These are phyloP conservation scores for Plasmodium fragile DNA, from an alignment of 169 alveolate genomes.

Conservation along the genomic window DNA sequence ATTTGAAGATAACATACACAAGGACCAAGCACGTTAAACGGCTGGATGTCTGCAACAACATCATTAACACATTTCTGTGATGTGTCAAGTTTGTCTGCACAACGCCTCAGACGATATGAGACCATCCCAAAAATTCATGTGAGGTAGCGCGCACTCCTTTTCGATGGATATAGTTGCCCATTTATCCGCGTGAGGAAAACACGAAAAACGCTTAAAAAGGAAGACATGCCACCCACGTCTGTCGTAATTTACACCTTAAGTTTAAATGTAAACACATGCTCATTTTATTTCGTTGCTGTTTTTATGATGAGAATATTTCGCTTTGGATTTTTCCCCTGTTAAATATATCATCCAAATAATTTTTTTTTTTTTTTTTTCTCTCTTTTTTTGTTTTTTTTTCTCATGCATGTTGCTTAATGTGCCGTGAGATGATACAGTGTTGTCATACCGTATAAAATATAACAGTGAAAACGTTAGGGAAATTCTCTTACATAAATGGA, in stretches of 20 bases:
- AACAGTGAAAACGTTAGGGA: not conserved
- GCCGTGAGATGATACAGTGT: not conserved
- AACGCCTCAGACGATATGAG: not conserved
- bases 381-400: not conserved
- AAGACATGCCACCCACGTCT: not conserved
- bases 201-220: not conserved
- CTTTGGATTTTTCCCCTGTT: not conserved
- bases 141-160: not conserved
- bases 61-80: constrained; percentile 32
- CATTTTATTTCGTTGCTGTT: not conserved
- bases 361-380: not conserved
- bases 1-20: constrained; percentile 21
- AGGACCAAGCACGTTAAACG: constrained; percentile 58
- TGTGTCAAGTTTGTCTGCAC: not conserved
- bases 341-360: not conserved
- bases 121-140: not conserved
- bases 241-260: not conserved
- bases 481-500: not conserved
- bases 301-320: not conserved
- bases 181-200: not conserved
- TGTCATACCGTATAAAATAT: not conserved
- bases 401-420: not conserved
- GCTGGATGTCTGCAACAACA: constrained; percentile 36
- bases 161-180: not conserved
- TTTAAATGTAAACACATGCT: not conserved